A percentile compares a stretch with the other conserved stretches of the same genome.
phyloP scores from a whole-genome alignment of 768 basidiomycete species.

The Collybiopsis luxurians region DNA sequence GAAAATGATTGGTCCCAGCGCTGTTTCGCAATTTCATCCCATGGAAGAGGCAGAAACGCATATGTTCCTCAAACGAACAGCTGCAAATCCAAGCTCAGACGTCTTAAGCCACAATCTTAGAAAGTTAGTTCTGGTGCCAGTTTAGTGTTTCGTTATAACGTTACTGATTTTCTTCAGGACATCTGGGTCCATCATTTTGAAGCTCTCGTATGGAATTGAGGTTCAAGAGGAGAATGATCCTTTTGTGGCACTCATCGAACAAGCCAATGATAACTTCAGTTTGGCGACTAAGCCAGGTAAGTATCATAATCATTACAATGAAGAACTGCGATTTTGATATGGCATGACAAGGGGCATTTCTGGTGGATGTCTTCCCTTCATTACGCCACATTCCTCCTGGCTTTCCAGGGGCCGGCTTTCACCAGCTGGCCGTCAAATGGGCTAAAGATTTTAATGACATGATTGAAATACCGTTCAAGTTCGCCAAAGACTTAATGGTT shows the following conservation, averaged over 20 bases:
- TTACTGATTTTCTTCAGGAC: constrained; percentile 26
- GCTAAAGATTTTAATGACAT: constrained; percentile 34
- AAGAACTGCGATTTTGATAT: background rate
- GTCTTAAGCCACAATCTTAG: constrained; percentile 35
- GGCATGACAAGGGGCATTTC: constrained; percentile 27
- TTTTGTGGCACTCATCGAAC: constrained; percentile 48
- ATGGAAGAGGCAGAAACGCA: constrained; percentile 32
- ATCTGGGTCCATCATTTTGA: constrained; percentile 52
- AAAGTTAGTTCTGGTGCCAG: constrained; percentile 29
- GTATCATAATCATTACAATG: constrained; percentile 10
- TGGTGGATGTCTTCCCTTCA: constrained; percentile 40
- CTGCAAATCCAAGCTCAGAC: constrained; percentile 22
- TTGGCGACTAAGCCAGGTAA: constrained; percentile 45
- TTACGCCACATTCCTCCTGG: constrained; percentile 51
- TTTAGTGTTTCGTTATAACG: background rate
- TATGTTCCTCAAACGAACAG: constrained; percentile 33
- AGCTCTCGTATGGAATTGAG: constrained; percentile 54
- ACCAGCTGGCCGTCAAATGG: constrained; percentile 41
- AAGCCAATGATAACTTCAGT: constrained; percentile 51
- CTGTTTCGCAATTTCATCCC: constrained; percentile 28
- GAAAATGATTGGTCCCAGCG: constrained; percentile 34
- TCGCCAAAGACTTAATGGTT: constrained; percentile 47
- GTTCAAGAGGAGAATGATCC: constrained; percentile 50
- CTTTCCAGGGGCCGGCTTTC: constrained; percentile 56
- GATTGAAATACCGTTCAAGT: constrained; percentile 41